A percentile compares a stretch with the other conserved stretches of the same genome.
Evolutionary conservation across 2,329 filamentous ascomycete genomes (phyloP).

Genomic region (Clonostachys solani): DNA sequence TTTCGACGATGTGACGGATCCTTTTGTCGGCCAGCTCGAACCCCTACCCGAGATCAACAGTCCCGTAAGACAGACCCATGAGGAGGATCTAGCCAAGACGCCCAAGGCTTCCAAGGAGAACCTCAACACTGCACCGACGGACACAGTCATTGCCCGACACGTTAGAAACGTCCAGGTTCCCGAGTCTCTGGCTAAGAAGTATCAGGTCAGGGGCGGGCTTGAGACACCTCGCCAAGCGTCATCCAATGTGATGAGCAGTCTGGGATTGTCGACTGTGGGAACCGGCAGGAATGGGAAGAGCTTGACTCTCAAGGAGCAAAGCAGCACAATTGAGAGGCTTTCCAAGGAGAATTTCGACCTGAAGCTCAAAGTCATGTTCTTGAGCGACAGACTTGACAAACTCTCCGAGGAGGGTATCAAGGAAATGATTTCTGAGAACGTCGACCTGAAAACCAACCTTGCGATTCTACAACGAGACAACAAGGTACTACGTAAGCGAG

Average conservation of each 20-base stretch:
- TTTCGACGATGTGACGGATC: constrained; percentile 50
- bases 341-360: constrained; percentile 98
- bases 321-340: constrained; percentile 90
- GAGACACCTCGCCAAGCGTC: constrained; percentile 52
- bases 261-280: constrained; percentile 20
- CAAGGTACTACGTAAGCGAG: constrained; percentile 72
- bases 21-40: constrained; percentile 39
- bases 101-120: constrained; percentile 58
- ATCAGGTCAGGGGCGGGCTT: constrained; percentile 68
- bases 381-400: constrained; percentile 89
- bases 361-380: constrained; percentile 95
- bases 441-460: constrained; percentile 87
- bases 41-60: constrained; percentile 44
- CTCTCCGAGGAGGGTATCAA: constrained; percentile 94
- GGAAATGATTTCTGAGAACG: constrained; percentile 97
- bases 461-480: constrained; percentile 88
- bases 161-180: constrained; percentile 89
- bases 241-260: background rate
- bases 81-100: constrained; percentile 56
- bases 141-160: constrained; percentile 84
- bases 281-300: constrained; percentile 59
- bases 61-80: constrained; percentile 24
- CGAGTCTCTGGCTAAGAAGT: constrained; percentile 82
- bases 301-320: constrained; percentile 93
- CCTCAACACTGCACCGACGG: constrained; percentile 63